These are phyloP conservation scores for Ustilago trichophora DNA, from an alignment of 1,284 basidiomycete species.

Conservation along the genomic window DNA sequence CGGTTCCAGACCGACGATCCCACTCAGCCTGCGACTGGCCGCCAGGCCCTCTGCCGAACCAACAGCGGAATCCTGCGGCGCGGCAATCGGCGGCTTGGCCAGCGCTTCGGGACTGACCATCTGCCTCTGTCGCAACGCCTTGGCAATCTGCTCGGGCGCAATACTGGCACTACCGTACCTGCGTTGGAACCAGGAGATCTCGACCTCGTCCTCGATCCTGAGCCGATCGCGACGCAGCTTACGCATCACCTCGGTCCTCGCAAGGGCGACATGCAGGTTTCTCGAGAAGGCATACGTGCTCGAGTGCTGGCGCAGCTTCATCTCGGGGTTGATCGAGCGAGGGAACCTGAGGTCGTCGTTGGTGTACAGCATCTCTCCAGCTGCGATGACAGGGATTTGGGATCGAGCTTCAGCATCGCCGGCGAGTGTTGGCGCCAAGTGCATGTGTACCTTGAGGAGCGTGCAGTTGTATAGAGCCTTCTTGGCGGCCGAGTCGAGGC, in stretches of 20 bases:
- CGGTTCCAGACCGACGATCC: background rate
- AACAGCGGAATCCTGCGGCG: background rate
- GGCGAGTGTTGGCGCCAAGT: constrained; percentile 33
- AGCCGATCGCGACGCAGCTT: constrained; percentile 38
- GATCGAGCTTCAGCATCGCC: constrained; percentile 16
- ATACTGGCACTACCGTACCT: constrained; percentile 49
- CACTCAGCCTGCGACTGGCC: constrained; percentile 8
- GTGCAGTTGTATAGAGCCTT: constrained; percentile 59
- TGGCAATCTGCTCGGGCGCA: constrained; percentile 33
- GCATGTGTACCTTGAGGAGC: constrained; percentile 56
- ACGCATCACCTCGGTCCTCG: constrained; percentile 47
- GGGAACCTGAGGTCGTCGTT: constrained; percentile 49
- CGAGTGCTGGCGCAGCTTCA: constrained; percentile 26
- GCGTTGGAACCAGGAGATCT: constrained; percentile 56
- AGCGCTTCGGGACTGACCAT: constrained; percentile 53
- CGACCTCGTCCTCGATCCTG: constrained; percentile 47
- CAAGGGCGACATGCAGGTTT: constrained; percentile 42
- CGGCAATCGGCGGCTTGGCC: constrained; percentile 42
- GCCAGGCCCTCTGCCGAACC: background rate
- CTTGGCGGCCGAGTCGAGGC: constrained; percentile 52
- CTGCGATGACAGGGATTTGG: constrained; percentile 27
- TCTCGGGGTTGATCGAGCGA: constrained; percentile 46
- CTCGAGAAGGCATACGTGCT: constrained; percentile 34
- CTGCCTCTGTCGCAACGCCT: constrained; percentile 34
- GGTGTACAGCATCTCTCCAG: constrained; percentile 14